Percentiles rank a stretch among this genome's conserved stretches.
Evolutionary conservation across 805 yeast species (phyloP).

Genomic region (Ogataea nonfermentans): DNA sequence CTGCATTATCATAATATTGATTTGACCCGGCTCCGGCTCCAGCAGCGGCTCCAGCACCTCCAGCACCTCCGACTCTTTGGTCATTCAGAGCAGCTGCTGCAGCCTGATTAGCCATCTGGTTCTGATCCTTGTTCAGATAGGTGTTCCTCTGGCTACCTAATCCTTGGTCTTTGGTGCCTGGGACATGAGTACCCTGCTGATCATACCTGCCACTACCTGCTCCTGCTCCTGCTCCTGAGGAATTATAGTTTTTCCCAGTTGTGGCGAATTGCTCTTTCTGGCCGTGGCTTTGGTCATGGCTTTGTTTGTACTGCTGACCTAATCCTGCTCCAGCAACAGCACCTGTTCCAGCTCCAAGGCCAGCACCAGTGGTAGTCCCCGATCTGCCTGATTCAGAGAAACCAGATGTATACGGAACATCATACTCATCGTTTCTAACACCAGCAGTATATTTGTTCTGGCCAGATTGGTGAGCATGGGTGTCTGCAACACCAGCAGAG

Average conservation of each 20-base stretch:
- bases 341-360: too few species aligned
- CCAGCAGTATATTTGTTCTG: slow-evolving; percentile 5
- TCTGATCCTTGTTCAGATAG: slow-evolving; percentile 17
- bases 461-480: slow-evolving; percentile 4
- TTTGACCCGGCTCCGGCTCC: slow-evolving; percentile 2
- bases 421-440: slow-evolving; percentile 6
- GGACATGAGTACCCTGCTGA: not conserved
- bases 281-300: not conserved
- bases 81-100: slow-evolving; percentile 19
- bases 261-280: not conserved
- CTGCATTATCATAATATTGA: not conserved
- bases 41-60: slow-evolving; percentile 7
- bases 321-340: not conserved
- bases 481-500: slow-evolving; percentile 12
- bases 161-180: slow-evolving; percentile 1
- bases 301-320: slow-evolving; percentile 1
- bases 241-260: not conserved
- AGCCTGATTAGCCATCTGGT: slow-evolving; percentile 20
- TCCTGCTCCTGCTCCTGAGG: not conserved
- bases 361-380: slow-evolving; percentile 5
- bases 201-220: too few species aligned
- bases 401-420: slow-evolving; percentile 7
- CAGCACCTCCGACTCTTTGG: slow-evolving; percentile 5
- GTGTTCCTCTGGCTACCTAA: slow-evolving; percentile 8
- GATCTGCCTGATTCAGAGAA: slow-evolving; percentile 4